Base-by-base conservation (phyloP, 129 eudicot species). In the Silybum marianum region DNA sequence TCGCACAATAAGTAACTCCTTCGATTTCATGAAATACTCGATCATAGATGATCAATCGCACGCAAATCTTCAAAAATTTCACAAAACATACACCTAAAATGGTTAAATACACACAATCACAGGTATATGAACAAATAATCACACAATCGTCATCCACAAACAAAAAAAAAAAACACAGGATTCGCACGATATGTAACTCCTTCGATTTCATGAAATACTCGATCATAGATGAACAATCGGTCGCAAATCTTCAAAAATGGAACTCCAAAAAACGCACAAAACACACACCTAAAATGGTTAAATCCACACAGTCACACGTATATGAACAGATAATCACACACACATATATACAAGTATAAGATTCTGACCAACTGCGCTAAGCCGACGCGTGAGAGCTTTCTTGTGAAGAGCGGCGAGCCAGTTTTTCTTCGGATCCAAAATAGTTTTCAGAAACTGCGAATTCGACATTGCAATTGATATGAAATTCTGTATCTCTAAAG, bases 401-500 rank as follows among this genome's bases (percentile, higher is more conserved):
- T 76, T 90, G 85, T 90, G 95, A 70, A 78, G 48, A 16, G 83
- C 86, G 7, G 95, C 95, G 70, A 90, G 72, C 81, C 71, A 75
- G 77, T 86, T 90, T 76, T 85, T 88, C 39, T 48, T 32, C 8
- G 92, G 95, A 84, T 90, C 75, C 54, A 83, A 67, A 18, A 89
- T 39, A 71, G 75, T 30, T 77, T 79, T 63, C 79, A 89, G 39
- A 72, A 81, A 78, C 60, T 87, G 81, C 51, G 88, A 81, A 13
- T 81, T 23, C 77, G 83, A 85, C 87, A 84, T 83, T 75, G 54
- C 72, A 80, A 73, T 32, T 72, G 30, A 24, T 14, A 71, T 23
- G 69, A 24, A 46, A 39, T 38, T 48, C 30, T 69, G 23, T 46
- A 21, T 22, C 60, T 48, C 60, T 48, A 10, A 48, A 48, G 19